Conservation (phyloP, 2,329 filamentous ascomycete genomes). For the Pseudophaeomoniella oleicola region DNA sequence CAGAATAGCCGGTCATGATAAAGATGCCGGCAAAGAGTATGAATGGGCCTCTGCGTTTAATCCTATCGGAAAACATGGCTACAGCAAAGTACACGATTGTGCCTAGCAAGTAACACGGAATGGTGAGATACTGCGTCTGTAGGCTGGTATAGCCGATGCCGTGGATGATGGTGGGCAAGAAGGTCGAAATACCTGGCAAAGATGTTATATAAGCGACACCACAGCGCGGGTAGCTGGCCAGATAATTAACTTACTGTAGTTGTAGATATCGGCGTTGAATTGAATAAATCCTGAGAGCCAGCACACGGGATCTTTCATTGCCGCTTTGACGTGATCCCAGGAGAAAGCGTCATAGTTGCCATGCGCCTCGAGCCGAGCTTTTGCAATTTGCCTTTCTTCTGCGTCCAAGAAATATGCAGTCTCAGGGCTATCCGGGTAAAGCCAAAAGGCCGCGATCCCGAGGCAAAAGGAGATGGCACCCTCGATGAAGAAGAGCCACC, state of each 20-base stretch:
- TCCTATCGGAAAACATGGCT: slow-evolving; percentile 14
- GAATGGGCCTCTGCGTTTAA: slow-evolving; percentile 12
- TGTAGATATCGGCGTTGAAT: background rate
- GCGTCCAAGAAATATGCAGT: slow-evolving; percentile 17
- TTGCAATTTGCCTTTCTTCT: slow-evolving; percentile 16
- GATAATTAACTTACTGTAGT: no score
- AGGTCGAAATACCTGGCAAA: slow-evolving; percentile 13
- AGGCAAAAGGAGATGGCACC: slow-evolving; percentile 9
- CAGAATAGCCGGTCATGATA: slow-evolving; percentile 17
- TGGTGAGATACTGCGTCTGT: slow-evolving; percentile 21
- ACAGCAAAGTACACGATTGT: slow-evolving; percentile 13
- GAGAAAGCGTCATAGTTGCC: slow-evolving; percentile 16
- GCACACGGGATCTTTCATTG: slow-evolving; percentile 19
- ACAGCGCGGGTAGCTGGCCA: slow-evolving; percentile 20
- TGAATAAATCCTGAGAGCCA: slow-evolving; percentile 10
- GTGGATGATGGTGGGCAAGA: slow-evolving; percentile 19
- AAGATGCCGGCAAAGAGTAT: slow-evolving; percentile 11
- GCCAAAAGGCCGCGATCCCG: slow-evolving; percentile 13
- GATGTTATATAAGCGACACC: slow-evolving; percentile 19
- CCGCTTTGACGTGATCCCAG: slow-evolving; percentile 13
- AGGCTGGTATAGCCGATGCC: slow-evolving; percentile 19
- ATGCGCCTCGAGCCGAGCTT: slow-evolving; percentile 18
- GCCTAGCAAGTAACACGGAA: slow-evolving; percentile 18
- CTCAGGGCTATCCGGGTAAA: slow-evolving; percentile 19
- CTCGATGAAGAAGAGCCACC: slow-evolving; percentile 7